Percentiles rank a stretch among this genome's conserved stretches.
Evolutionary conservation across 2,329 filamentous ascomycete genomes (phyloP).

Genomic region (Fusarium sterilihyphosum): DNA sequence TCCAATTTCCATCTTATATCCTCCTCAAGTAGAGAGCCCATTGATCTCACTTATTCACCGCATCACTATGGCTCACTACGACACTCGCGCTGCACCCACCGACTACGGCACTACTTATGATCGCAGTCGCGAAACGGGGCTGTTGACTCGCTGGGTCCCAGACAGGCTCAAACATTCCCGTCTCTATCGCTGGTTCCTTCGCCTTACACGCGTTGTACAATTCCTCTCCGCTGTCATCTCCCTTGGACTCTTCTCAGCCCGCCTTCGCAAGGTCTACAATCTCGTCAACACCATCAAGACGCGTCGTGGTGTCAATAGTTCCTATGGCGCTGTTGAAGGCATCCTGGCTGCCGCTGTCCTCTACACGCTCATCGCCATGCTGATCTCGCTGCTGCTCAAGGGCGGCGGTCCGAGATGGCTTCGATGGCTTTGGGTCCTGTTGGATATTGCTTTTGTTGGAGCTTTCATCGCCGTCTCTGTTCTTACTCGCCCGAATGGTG

Average conservation of each 20-base stretch:
- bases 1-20: background rate
- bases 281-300: conserved; percentile 22
- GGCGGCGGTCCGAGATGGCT: conserved; percentile 23
- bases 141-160: conserved; percentile 21
- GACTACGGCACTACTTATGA: conserved; percentile 7
- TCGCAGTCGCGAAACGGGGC: background rate
- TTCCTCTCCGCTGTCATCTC: conserved; percentile 26
- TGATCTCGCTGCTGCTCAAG: conserved; percentile 4
- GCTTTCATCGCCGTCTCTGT: conserved; percentile 14
- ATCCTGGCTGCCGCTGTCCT: conserved; percentile 30
- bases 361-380: conserved; percentile 22
- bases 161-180: conserved; percentile 15
- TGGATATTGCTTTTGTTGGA: conserved; percentile 13
- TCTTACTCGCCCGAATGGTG: conserved; percentile 16
- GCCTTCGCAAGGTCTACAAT: conserved; percentile 9
- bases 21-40: background rate
- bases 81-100: background rate
- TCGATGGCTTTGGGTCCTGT: conserved; percentile 21
- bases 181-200: conserved; percentile 32
- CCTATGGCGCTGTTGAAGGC: conserved; percentile 28
- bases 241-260: conserved; percentile 26
- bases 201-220: conserved; percentile 19
- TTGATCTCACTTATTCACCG: background rate
- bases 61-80: background rate
- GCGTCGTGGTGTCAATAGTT: conserved; percentile 10